Evolutionary conservation across 2,329 filamentous ascomycete species (phyloP), one percentile per base, ranked within the genome.

Genomic region (Apiospora arundinis): DNA sequence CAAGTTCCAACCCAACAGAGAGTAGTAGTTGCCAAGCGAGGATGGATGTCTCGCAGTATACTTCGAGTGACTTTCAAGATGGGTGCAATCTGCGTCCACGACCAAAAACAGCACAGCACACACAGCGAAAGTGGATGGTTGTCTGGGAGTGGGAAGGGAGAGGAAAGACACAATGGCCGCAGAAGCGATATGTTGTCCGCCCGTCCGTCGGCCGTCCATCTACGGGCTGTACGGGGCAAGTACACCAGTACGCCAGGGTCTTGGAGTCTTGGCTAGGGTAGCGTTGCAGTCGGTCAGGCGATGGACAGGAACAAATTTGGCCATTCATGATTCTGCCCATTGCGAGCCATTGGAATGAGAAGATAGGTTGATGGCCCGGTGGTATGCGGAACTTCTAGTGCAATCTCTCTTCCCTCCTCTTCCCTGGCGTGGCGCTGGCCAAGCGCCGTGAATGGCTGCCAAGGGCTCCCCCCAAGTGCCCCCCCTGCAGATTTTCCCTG

Each of bases 1-100:
- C 42, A 46, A 45, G 67, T 63, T 40, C 56, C 56, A 40, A 63
- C 18, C 56, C 28, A 63, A 63, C 56, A 21, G 56, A 66, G 68
- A 48, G 32, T 44, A 69, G 70, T 67, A 48, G 32, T 44, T 67
- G 70, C 69, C 66, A 45, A 48, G 66, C 32, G 66, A 48, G 44
- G 66, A 48, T 42, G 44, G 44, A 68, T 32, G 66, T 63, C 56
- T 40, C 56, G 56, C 56, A n/a, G 56, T 63, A 63, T 63, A 63
- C 56, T 45, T 45, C 12, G 9, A 45, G 42, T 16, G 42, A 45
- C 42, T 40, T 63, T 40, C 28, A 4, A 60, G 52, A 60, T 37
- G 18, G 52, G 52, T 18, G 28, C 52, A 60, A 60, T 60, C 52
- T 60, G 52, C 52, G 52, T 16, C 52, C 37, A 40, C 52, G 18